Percentiles rank a stretch among this genome's conserved stretches.
Conservation (phyloP, 192 early-diverging fungal species). For the Endogone sp. region DNA sequence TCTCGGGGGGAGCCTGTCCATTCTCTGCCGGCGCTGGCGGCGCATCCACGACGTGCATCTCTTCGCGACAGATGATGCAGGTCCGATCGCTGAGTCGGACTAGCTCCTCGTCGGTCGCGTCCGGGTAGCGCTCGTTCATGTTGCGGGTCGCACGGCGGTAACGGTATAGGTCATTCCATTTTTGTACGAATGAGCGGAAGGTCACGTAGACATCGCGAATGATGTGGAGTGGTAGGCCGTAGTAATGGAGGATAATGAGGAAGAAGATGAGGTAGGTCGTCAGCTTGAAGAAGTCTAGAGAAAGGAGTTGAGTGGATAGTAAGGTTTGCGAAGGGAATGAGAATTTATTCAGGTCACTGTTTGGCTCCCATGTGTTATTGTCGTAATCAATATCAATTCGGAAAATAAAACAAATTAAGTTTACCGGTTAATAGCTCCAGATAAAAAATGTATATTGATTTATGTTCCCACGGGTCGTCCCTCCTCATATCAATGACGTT, state of each 20-base stretch:
- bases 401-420: not conserved
- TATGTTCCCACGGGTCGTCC: conserved; percentile 93
- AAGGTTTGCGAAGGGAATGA: not conserved
- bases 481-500: conserved; percentile 80
- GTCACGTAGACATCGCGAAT: conserved; percentile 96
- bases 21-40: conserved; percentile 11
- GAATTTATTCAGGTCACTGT: conserved; percentile 1
- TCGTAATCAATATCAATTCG: not conserved
- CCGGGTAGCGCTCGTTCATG: conserved; percentile 96
- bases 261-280: conserved; percentile 89
- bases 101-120: conserved; percentile 82
- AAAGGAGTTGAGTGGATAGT: not conserved
- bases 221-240: conserved; percentile 92
- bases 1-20: conserved; percentile 4
- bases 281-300: conserved; percentile 83
- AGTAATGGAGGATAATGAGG: conserved; percentile 72
- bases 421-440: conserved; percentile 80
- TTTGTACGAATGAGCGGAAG: conserved; percentile 83
- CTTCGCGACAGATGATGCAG: conserved; percentile 98
- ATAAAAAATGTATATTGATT: conserved; percentile 89
- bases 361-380: no score
- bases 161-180: conserved; percentile 83
- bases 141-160: conserved; percentile 93
- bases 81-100: conserved; percentile 64
- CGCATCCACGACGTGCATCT: conserved; percentile 59